Percentiles rank a stretch among this genome's conserved stretches.
phyloP scores from a whole-genome alignment of 805 yeast species.

The Kazachstania bromeliacearum region DNA sequence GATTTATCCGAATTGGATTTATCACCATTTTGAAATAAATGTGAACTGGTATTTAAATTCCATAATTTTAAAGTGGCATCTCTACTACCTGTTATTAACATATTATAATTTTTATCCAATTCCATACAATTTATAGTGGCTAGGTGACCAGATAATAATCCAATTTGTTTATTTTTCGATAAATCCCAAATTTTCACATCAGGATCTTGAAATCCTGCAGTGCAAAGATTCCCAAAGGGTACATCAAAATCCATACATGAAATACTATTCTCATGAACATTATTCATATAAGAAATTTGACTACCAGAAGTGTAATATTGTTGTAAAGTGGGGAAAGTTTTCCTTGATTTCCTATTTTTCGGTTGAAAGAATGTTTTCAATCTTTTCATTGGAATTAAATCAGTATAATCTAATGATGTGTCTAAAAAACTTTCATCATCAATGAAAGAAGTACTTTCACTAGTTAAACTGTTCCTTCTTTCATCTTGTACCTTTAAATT shows the following conservation, averaged over 20 bases:
- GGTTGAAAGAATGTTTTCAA: conserved; percentile 22
- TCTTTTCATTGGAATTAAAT: conserved; percentile 2
- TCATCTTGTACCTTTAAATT: too few species aligned
- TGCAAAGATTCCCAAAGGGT: conserved; percentile 68
- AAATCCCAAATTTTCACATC: conserved; percentile 80
- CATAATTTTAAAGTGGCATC: conserved; percentile 58
- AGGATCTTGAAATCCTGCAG: conserved; percentile 64
- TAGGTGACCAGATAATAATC: conserved; percentile 49
- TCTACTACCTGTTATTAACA: conserved; percentile 42
- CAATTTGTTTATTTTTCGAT: conserved; percentile 42
- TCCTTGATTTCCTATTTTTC: conserved; percentile 31
- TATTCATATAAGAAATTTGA: conserved; percentile 36
- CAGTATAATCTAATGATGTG: not conserved
- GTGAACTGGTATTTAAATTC: conserved; percentile 36
- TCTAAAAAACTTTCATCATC: not conserved
- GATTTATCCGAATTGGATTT: conserved; percentile 17
- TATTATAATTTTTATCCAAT: conserved; percentile 40
- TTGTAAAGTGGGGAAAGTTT: conserved; percentile 53
- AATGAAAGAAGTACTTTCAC: too few species aligned
- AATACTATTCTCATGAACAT: conserved; percentile 45
- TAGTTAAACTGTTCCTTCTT: too few species aligned
- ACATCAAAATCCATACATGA: conserved; percentile 57
- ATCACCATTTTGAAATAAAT: conserved; percentile 10
- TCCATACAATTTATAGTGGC: conserved; percentile 53
- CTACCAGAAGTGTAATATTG: conserved; percentile 55